These are phyloP conservation scores for Pseudoturritis turrita DNA, from an alignment of 345 rosid species.

Conservation along the genomic window DNA sequence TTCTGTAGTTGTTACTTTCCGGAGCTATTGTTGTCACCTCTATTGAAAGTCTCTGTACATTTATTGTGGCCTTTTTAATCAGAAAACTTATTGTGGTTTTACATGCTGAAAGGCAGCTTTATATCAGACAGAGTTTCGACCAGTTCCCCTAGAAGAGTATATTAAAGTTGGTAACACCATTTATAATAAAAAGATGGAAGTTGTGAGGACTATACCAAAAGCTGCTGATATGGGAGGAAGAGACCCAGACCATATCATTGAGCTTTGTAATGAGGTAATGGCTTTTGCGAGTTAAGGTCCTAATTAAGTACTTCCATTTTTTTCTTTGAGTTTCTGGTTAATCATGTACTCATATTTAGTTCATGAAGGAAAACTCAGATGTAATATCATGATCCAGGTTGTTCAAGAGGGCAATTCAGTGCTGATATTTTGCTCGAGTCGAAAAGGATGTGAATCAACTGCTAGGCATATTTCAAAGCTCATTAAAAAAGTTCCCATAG, in stretches of 20 bases:
- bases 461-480: constrained; percentile 81
- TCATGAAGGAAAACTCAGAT: constrained; percentile 20
- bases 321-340: neutral
- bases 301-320: neutral
- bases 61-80: neutral
- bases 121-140: constrained; percentile 91
- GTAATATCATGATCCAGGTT: constrained; percentile 46
- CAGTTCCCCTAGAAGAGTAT: constrained; percentile 90
- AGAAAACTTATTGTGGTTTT: constrained; percentile 11
- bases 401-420: constrained; percentile 97
- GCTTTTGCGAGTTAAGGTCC: neutral
- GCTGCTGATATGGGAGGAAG: constrained; percentile 77
- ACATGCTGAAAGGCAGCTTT: constrained; percentile 69
- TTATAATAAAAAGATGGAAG: constrained; percentile 73
- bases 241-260: constrained; percentile 95
- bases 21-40: constrained; percentile 17
- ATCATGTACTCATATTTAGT: constrained; percentile 15
- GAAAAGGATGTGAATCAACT: constrained; percentile 98
- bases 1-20: neutral
- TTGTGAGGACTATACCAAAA: constrained; percentile 67
- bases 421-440: constrained; percentile 91
- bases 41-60: neutral
- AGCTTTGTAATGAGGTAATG: constrained; percentile 86
- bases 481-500: constrained; percentile 53
- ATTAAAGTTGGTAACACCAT: constrained; percentile 87